A percentile compares a stretch with the other conserved stretches of the same genome.
Conservation (phyloP, 345 rosid species). For the Populus nigra region DNA sequence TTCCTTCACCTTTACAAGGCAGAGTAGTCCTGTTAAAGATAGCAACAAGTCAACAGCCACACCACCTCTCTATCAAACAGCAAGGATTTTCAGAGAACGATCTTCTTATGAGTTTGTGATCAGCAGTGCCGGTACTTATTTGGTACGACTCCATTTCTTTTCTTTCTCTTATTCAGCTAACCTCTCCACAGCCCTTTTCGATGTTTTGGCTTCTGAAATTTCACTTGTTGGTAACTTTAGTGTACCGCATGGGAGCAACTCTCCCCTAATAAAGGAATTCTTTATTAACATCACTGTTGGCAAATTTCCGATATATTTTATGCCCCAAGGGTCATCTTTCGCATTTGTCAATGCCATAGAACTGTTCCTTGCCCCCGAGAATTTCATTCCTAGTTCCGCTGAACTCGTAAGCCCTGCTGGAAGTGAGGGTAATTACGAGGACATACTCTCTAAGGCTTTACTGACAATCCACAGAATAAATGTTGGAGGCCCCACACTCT, state of each 20-base stretch:
- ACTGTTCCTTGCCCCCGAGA: conserved; percentile 39
- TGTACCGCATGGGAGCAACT: background rate
- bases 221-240: conserved; percentile 10
- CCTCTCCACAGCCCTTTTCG: conserved; percentile 14
- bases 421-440: background rate
- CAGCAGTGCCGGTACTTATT: background rate
- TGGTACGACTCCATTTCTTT: conserved; percentile 26
- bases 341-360: conserved; percentile 70
- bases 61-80: conserved; percentile 18
- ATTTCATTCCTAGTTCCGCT: conserved; percentile 18
- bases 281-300: background rate
- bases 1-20: conserved; percentile 20
- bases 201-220: conserved; percentile 12
- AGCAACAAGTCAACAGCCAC: background rate
- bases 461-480: conserved; percentile 38
- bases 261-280: conserved; percentile 11
- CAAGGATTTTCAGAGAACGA: conserved; percentile 13
- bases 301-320: conserved; percentile 25
- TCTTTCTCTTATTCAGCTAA: background rate
- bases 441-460: conserved; percentile 25
- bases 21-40: conserved; percentile 14
- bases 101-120: conserved; percentile 15
- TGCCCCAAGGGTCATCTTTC: conserved; percentile 39
- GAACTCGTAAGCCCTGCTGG: conserved; percentile 5
- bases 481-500: conserved; percentile 39